Evolutionary conservation across 2,329 filamentous ascomycete genomes (phyloP).

Genomic region (Phialophora expanda): DNA sequence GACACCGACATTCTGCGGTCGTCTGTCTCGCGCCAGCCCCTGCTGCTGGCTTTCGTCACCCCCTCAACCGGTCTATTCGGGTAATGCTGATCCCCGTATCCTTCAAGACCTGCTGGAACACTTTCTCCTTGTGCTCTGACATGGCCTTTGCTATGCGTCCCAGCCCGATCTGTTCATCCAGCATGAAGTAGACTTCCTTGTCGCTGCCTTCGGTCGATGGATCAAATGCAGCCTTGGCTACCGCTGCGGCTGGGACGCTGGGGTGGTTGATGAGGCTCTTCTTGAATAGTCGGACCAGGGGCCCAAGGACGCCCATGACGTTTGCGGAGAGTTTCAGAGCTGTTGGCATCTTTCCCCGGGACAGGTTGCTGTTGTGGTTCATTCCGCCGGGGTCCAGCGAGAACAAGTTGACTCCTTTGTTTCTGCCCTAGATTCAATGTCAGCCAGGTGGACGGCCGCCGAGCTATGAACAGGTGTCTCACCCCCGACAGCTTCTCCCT

Average conservation of each 20-base stretch:
- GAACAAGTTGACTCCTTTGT: constrained; percentile 12
- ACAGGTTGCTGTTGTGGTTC: constrained; percentile 16
- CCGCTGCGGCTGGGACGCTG: constrained; percentile 13
- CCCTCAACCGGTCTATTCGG: background rate
- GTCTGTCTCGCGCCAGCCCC: background rate
- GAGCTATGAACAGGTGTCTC: background rate
- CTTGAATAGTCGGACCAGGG: constrained; percentile 7
- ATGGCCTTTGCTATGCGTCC: constrained; percentile 12
- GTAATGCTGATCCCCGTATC: constrained; percentile 2
- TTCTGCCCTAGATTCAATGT: constrained; percentile 3
- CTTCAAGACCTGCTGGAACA: constrained; percentile 10
- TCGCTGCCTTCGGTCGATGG: constrained; percentile 4
- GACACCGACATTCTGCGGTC: no score
- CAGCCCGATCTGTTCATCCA: constrained; percentile 15
- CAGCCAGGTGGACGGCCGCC: background rate
- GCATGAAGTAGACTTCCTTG: constrained; percentile 15
- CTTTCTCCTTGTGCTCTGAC: constrained; percentile 8
- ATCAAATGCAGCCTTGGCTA: constrained; percentile 15
- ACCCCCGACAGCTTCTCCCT: constrained; percentile 15
- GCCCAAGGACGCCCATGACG: constrained; percentile 5
- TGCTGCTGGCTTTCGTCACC: background rate
- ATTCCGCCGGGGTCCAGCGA: constrained; percentile 17
- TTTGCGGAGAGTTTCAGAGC: background rate
- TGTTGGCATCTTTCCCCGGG: constrained; percentile 12
- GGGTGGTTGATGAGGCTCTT: constrained; percentile 19